A percentile compares a stretch with the other conserved stretches of the same genome.
Conservation (phyloP, 257 asterid species). For the Solanum paucissectum region DNA sequence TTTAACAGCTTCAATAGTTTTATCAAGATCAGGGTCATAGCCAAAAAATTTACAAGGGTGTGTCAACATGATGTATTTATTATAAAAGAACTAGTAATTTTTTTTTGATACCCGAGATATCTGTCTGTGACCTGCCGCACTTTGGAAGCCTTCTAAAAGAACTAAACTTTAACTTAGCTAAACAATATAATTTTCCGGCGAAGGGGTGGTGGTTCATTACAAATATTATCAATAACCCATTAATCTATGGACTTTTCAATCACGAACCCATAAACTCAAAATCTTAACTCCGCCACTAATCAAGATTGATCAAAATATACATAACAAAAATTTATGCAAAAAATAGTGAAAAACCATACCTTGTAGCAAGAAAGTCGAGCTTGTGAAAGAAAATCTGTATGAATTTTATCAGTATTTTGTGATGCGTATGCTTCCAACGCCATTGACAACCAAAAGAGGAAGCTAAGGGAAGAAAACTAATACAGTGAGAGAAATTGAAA, state of each 20-base stretch:
- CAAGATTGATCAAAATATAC: neutral
- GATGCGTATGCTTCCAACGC: conserved; percentile 59
- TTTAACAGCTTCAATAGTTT: neutral
- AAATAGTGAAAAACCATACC: conserved; percentile 16
- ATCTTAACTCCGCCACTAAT: neutral
- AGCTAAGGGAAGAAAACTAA: neutral
- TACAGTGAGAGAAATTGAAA: neutral
- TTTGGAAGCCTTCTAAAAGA: neutral
- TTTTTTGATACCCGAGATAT: too few species aligned
- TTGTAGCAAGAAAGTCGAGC: conserved; percentile 68
- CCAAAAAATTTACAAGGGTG: neutral
- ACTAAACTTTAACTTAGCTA: neutral
- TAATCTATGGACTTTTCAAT: neutral
- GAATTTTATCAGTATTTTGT: conserved; percentile 42
- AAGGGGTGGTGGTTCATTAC: neutral
- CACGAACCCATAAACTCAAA: neutral
- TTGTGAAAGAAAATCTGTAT: conserved; percentile 56
- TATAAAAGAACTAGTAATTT: neutral
- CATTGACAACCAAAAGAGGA: conserved; percentile 16
- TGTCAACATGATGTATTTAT: neutral
- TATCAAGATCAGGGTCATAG: neutral
- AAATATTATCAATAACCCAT: neutral
- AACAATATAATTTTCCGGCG: neutral
- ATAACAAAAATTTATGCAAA: neutral
- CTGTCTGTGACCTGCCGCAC: too few species aligned